Evolutionary conservation across 805 yeast genomes (phyloP).

Genomic region (Kodamaea leandrae): DNA sequence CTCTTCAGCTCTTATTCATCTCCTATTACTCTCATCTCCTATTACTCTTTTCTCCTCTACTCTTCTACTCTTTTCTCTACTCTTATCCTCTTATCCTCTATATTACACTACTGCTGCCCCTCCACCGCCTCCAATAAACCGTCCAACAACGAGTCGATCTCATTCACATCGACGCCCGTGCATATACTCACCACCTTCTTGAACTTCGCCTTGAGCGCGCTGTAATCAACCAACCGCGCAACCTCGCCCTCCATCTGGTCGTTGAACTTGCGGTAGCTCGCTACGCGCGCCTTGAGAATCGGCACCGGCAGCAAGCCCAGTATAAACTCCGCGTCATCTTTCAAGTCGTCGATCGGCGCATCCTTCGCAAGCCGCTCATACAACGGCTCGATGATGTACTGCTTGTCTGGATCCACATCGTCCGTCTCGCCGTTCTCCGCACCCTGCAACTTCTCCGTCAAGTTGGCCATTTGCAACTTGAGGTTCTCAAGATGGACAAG

Average conservation of each 20-base stretch:
- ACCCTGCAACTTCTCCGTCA: slow-evolving; percentile 32
- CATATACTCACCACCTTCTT: slow-evolving; percentile 86
- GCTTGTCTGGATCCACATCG: slow-evolving; percentile 67
- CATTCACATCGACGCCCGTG: slow-evolving; percentile 79
- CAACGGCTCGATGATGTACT: slow-evolving; percentile 69
- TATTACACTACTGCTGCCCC: slow-evolving; percentile 52
- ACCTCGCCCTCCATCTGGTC: slow-evolving; percentile 52
- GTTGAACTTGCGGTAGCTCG: slow-evolving; percentile 76
- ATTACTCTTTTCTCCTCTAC: too few species aligned
- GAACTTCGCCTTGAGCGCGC: slow-evolving; percentile 57
- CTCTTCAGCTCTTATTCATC: too few species aligned
- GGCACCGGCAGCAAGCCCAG: slow-evolving; percentile 42
- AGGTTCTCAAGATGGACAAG: slow-evolving; percentile 47
- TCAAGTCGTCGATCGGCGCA: slow-evolving; percentile 25
- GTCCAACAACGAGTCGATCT: slow-evolving; percentile 77
- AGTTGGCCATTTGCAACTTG: slow-evolving; percentile 43
- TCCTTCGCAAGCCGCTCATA: slow-evolving; percentile 47
- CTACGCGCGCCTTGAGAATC: slow-evolving; percentile 71
- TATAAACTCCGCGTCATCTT: slow-evolving; percentile 24
- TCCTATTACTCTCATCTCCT: too few species aligned
- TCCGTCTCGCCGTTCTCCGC: slow-evolving; percentile 26
- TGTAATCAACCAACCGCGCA: slow-evolving; percentile 45
- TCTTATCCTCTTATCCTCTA: too few species aligned
- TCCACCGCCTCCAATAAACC: slow-evolving; percentile 89
- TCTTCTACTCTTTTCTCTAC: too few species aligned